phyloP scores from a whole-genome alignment of 331 rosid genomes.

The Quercus phellos region DNA sequence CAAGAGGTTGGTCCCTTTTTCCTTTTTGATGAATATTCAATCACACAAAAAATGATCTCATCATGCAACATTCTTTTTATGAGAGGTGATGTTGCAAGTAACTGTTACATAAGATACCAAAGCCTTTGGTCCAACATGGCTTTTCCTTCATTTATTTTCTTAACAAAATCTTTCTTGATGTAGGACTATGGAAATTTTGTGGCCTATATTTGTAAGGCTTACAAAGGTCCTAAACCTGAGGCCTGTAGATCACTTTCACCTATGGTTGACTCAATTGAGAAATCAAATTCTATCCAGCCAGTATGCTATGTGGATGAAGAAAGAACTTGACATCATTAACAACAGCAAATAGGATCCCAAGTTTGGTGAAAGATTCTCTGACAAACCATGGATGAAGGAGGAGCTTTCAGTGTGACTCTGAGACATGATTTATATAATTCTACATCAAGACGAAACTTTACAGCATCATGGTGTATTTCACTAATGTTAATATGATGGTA shows the following conservation, averaged over 20 bases:
- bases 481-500: neutral
- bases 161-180: slow-evolving; percentile 11
- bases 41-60: no score
- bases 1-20: slow-evolving; percentile 47
- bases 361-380: neutral
- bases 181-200: slow-evolving; percentile 52
- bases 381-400: slow-evolving; percentile 6
- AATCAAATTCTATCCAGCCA: slow-evolving; percentile 15
- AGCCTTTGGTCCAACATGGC: neutral
- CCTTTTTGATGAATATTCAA: no score
- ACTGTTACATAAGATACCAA: neutral
- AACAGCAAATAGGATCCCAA: slow-evolving; percentile 5
- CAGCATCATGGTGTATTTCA: neutral
- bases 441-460: neutral
- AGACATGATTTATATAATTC: neutral
- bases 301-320: slow-evolving; percentile 36
- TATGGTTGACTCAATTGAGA: slow-evolving; percentile 2
- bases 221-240: slow-evolving; percentile 44
- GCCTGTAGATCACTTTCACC: slow-evolving; percentile 47
- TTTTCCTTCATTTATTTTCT: neutral
- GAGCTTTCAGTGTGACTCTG: slow-evolving; percentile 4
- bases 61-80: no score
- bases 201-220: slow-evolving; percentile 57
- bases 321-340: slow-evolving; percentile 24
- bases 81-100: no score